These are phyloP conservation scores for Colletotrichum kahawae DNA, from an alignment of 2,329 filamentous ascomycete genomes.

Conservation along the genomic window DNA sequence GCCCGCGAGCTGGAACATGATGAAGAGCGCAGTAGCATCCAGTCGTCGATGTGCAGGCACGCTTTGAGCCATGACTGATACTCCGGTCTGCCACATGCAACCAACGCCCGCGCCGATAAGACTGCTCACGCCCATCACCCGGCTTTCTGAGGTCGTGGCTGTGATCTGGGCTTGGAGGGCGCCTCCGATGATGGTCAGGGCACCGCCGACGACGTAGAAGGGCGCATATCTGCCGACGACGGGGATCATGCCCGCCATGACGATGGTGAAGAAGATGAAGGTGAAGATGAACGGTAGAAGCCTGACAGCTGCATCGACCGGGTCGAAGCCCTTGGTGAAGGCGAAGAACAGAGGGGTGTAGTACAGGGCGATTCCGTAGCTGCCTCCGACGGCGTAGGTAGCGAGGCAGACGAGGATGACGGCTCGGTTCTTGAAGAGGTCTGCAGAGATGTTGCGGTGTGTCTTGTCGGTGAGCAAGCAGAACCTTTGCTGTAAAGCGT, in stretches of 20 bases:
- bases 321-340: conserved; percentile 48
- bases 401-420: conserved; percentile 48
- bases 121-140: conserved; percentile 34
- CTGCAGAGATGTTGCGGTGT: conserved; percentile 48
- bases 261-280: conserved; percentile 38
- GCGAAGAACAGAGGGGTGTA: conserved; percentile 62
- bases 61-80: conserved; percentile 27
- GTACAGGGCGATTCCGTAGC: conserved; percentile 49
- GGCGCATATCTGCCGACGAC: conserved; percentile 40
- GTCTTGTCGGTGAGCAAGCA: conserved; percentile 47
- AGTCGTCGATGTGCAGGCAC: conserved; percentile 28
- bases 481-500: conserved; percentile 51
- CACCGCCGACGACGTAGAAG: conserved; percentile 33
- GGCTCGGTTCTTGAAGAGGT: conserved; percentile 42
- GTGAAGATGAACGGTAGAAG: conserved; percentile 48
- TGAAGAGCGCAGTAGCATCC: conserved; percentile 36
- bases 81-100: conserved; percentile 33
- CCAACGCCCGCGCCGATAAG: conserved; percentile 36
- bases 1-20: conserved; percentile 36
- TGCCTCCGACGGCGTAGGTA: conserved; percentile 38
- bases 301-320: conserved; percentile 44
- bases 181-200: conserved; percentile 29
- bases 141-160: conserved; percentile 25
- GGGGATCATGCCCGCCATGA: conserved; percentile 42
- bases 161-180: conserved; percentile 31